A percentile compares a stretch with the other conserved stretches of the same genome.
phyloP scores from a whole-genome alignment of 495 filamentous ascomycete genomes.

The Annulohypoxylon maeteangense region DNA sequence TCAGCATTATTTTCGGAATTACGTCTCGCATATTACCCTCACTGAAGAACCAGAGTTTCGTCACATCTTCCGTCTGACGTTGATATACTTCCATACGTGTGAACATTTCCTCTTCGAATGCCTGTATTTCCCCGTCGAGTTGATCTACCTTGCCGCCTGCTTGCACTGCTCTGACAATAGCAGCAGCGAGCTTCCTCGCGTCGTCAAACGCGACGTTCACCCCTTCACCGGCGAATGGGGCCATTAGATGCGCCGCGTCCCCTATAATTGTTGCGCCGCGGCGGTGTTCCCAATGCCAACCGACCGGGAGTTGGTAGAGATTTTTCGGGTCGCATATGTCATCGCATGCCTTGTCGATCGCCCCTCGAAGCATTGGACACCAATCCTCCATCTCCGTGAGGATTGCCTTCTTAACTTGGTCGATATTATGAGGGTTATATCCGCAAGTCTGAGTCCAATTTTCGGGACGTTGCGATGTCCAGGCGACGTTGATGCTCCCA shows the following conservation, averaged over 20 bases:
- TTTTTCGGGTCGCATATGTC: slow-evolving; percentile 43
- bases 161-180: slow-evolving; percentile 43
- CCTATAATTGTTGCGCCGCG: slow-evolving; percentile 65
- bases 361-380: slow-evolving; percentile 44
- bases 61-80: slow-evolving; percentile 46
- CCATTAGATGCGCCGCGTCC: slow-evolving; percentile 72
- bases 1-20: slow-evolving; percentile 28
- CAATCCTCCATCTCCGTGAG: slow-evolving; percentile 46
- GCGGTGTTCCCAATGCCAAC: slow-evolving; percentile 60
- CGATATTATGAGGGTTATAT: slow-evolving; percentile 43
- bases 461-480: slow-evolving; percentile 39
- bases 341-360: slow-evolving; percentile 34
- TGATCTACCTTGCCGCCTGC: slow-evolving; percentile 32
- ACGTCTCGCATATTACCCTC: slow-evolving; percentile 33
- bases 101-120: slow-evolving; percentile 52
- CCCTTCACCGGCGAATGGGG: slow-evolving; percentile 70
- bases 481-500: slow-evolving; percentile 52
- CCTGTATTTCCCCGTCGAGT: slow-evolving; percentile 46
- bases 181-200: slow-evolving; percentile 62
- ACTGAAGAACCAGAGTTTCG: slow-evolving; percentile 47
- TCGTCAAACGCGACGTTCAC: slow-evolving; percentile 69
- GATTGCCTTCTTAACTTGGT: slow-evolving; percentile 41
- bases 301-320: slow-evolving; percentile 65
- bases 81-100: slow-evolving; percentile 47
- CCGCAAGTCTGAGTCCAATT: slow-evolving; percentile 55